Conservation (phyloP, 129 eudicot species). For the Flaveria ramosissima region DNA sequence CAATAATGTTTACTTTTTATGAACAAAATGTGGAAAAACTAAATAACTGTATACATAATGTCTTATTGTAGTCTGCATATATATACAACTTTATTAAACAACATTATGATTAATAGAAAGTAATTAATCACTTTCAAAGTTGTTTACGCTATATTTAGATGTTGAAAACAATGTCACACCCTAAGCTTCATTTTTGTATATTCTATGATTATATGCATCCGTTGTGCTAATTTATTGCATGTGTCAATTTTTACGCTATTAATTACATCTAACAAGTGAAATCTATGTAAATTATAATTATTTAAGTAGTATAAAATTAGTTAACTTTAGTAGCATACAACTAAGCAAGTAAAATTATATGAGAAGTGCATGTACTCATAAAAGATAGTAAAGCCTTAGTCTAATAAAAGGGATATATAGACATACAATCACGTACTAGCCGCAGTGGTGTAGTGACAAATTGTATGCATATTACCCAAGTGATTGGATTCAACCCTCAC, state of each 20-base stretch:
- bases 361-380: too few relatives aligned
- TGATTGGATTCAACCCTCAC: too few relatives aligned
- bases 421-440: too few relatives aligned
- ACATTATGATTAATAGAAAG: not conserved
- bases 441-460: too few relatives aligned
- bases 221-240: conserved; percentile 5
- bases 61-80: not conserved
- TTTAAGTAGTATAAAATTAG: too few relatives aligned
- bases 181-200: conserved; percentile 8
- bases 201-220: conserved; percentile 15
- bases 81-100: not conserved
- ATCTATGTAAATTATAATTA: too few relatives aligned
- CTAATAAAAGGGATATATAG: too few relatives aligned
- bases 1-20: not conserved
- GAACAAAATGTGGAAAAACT: not conserved
- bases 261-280: not conserved
- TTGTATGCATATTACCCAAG: too few relatives aligned
- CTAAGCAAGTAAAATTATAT: too few relatives aligned
- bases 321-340: too few relatives aligned
- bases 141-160: conserved; percentile 28
- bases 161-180: conserved; percentile 37
- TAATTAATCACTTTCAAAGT: conserved; percentile 34
- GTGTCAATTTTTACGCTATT: not conserved
- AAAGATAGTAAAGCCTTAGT: too few relatives aligned
- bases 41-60: not conserved